phyloP scores from a whole-genome alignment of 768 basidiomycete genomes.

The Pleurotus platypus region DNA sequence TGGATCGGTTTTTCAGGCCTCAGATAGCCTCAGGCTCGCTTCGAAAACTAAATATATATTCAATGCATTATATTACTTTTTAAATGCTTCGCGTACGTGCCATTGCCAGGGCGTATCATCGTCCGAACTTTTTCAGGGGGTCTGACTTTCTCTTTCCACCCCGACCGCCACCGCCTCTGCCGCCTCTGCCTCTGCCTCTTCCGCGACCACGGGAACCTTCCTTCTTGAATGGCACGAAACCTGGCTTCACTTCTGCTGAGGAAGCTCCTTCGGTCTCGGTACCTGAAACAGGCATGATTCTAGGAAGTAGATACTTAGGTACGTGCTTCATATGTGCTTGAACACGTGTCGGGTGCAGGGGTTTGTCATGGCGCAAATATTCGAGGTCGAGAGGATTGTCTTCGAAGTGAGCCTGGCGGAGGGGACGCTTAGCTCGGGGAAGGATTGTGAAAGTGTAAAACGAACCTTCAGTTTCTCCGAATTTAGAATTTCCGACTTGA shows the following conservation, averaged over 20 bases:
- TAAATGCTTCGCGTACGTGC: not conserved
- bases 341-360: conserved; percentile 83
- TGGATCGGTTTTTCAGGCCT: too few species aligned
- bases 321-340: conserved; percentile 96
- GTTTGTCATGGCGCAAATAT: conserved; percentile 91
- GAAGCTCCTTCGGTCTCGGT: conserved; percentile 22
- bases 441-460: not conserved
- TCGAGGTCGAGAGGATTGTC: conserved; percentile 94
- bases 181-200: conserved; percentile 51
- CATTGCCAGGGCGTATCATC: not conserved
- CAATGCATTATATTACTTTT: not conserved
- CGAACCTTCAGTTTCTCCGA: conserved; percentile 94
- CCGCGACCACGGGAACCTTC: conserved; percentile 46
- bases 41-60: not conserved
- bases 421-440: conserved; percentile 1
- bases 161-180: conserved; percentile 36
- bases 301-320: conserved; percentile 88
- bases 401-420: conserved; percentile 89
- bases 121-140: conserved; percentile 75
- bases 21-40: too few species aligned
- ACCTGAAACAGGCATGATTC: conserved; percentile 59
- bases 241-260: conserved; percentile 29
- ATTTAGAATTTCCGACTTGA: conserved; percentile 90
- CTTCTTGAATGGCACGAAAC: conserved; percentile 77
- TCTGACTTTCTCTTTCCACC: conserved; percentile 73